Conservation (phyloP, 805 yeast genomes). For the Wickerhamomyces kurtzmanii region DNA sequence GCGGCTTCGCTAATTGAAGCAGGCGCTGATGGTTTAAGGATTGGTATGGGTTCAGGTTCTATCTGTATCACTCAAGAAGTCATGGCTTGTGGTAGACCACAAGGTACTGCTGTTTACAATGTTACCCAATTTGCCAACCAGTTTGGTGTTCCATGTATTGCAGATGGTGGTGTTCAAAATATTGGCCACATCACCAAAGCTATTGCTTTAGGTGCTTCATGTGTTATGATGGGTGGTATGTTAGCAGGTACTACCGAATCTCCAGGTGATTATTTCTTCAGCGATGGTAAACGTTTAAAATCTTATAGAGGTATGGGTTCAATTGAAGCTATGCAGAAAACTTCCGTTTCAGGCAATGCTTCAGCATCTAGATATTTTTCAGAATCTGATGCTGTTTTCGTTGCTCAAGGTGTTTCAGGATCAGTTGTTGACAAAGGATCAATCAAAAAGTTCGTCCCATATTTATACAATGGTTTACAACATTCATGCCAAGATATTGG, state of each 20-base stretch:
- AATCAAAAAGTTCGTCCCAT: conserved; percentile 86
- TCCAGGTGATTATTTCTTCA: conserved; percentile 96
- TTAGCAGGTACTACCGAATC: conserved; percentile 98
- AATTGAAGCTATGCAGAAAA: conserved; percentile 94
- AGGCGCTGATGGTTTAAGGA: conserved; percentile 97
- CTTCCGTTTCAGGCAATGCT: conserved; percentile 85
- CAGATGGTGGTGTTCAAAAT: conserved; percentile 99
- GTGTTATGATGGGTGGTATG: conserved; percentile 99
- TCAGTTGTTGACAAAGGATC: conserved; percentile 96
- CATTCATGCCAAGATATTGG: conserved; percentile 99
- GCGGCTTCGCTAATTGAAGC: conserved; percentile 92
- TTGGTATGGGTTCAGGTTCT: conserved; percentile 99
- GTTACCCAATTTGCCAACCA: conserved; percentile 90
- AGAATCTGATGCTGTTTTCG: conserved; percentile 89
- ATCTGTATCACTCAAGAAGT: conserved; percentile 99
- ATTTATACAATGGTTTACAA: conserved; percentile 90
- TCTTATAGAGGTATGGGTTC: conserved; percentile 99
- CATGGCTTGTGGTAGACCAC: conserved; percentile 99
- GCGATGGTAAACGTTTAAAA: conserved; percentile 97
- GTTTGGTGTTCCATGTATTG: conserved; percentile 97
- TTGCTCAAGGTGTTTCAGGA: conserved; percentile 98
- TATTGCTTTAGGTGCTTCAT: conserved; percentile 90
- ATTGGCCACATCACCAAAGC: conserved; percentile 98
- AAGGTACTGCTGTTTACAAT: conserved; percentile 96
- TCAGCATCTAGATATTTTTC: conserved; percentile 98